Conservation (phyloP, 225 moss, liverwort and hornwort genomes). For the Polytrichum formosum region DNA sequence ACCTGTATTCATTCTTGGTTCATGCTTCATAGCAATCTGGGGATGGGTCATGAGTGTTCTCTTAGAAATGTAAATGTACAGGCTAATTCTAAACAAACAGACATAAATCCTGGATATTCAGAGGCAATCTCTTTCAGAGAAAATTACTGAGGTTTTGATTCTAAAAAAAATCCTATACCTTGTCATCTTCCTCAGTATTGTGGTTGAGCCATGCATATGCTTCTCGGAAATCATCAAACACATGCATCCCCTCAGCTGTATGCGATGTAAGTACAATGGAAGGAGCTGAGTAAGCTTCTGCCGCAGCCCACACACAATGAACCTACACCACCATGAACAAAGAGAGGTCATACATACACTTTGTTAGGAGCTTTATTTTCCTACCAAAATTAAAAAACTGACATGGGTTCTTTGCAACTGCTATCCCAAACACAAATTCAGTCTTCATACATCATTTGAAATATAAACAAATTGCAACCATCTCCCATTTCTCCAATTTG, state of each 20-base stretch:
- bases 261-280: conserved; percentile 93
- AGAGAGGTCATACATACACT: not conserved
- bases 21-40: too few species aligned
- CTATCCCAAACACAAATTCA: not conserved
- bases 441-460: too few species aligned
- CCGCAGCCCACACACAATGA: conserved; percentile 99
- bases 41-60: too few species aligned
- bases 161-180: conserved; percentile 27
- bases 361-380: not conserved
- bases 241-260: conserved; percentile 84
- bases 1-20: too few species aligned
- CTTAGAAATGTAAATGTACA: too few species aligned
- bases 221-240: conserved; percentile 98
- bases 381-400: not conserved
- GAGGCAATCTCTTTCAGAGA: too few species aligned
- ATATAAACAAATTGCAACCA: too few species aligned
- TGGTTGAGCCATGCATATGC: conserved; percentile 94
- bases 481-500: too few species aligned
- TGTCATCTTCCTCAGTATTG: conserved; percentile 88
- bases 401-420: conserved; percentile 5
- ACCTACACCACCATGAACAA: conserved; percentile 46
- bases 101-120: too few species aligned
- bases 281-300: conserved; percentile 98
- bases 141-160: too few species aligned
- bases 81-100: too few species aligned